These are phyloP conservation scores for Jatropha curcas DNA, from an alignment of 345 rosid species.

Conservation along the genomic window DNA sequence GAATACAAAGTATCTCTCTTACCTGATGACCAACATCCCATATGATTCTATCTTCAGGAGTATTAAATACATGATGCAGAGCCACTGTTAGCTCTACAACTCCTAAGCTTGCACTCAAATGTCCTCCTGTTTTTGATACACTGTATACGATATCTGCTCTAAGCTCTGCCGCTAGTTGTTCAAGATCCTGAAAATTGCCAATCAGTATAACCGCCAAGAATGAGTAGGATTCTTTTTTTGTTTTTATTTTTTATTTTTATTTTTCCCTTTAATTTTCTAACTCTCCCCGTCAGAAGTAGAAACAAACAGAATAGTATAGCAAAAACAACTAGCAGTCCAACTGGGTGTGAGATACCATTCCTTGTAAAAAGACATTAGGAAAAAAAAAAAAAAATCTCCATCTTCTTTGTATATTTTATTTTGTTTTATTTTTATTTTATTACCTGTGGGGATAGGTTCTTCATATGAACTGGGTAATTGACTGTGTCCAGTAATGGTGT, in stretches of 20 bases:
- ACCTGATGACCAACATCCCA: slow-evolving; percentile 95
- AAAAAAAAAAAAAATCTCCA: neutral
- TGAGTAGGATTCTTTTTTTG: neutral
- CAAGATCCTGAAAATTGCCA: slow-evolving; percentile 49
- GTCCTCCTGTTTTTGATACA: slow-evolving; percentile 64
- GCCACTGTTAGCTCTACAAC: slow-evolving; percentile 66
- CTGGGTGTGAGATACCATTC: neutral
- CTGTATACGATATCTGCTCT: slow-evolving; percentile 57
- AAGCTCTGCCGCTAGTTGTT: slow-evolving; percentile 62
- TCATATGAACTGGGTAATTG: slow-evolving; percentile 73
- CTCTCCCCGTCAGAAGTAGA: no score
- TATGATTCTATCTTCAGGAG: slow-evolving; percentile 68
- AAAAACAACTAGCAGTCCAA: slow-evolving; percentile 6
- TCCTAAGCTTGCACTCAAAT: slow-evolving; percentile 67
- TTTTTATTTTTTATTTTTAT: no score
- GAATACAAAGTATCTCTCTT: neutral
- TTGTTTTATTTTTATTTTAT: neutral
- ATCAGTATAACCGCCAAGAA: neutral
- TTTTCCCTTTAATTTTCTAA: no score
- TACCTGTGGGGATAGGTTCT: slow-evolving; percentile 63
- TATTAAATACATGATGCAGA: slow-evolving; percentile 58
- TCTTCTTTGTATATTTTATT: neutral
- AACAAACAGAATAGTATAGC: neutral
- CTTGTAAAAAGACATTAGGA: neutral
- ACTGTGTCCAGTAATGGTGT: slow-evolving; percentile 76